Base-by-base conservation (phyloP, 495 filamentous ascomycete genomes). In the Aspergillus campestris region DNA sequence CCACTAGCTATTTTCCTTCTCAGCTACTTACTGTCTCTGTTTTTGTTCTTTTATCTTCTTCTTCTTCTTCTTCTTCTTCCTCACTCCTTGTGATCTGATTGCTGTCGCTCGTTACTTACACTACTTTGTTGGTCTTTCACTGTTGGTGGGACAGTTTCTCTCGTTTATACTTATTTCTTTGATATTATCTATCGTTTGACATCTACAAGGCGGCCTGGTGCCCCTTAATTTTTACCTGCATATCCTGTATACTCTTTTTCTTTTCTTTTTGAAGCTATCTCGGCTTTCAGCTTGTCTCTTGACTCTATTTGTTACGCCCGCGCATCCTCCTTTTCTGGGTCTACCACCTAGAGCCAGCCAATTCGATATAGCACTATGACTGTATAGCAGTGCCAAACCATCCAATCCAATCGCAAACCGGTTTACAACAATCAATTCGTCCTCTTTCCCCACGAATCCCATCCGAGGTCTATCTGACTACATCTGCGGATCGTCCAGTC, bases 181-280 rank as follows among this genome's bases (percentile, higher is more conserved):
- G 8, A 36, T 31, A 32, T 8, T 9, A 13, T 27, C 10, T 9
- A 11, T 9, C 31, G 9, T 43, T 14, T 3, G 1, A 1, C 34
- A 5, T 34, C 18, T 31, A 11, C 33, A 36, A 29, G 42, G 42
- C 31, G 34, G 42, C 42, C 42, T 38, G 42, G 42, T 31, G 32
- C 35, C 42, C 18, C 48, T 42, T 35, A 37, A 11, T 28, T 31
- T 14, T 18, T 38, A 28, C 34, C 29, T 42, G 12, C 31, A n/a
- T 36, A 10, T 45, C 42, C 28, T 33, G 33, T 41, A 45, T 46
- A 34, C 32, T 45, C 32, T 35, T 40, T 42, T 31, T n/a, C n/a
- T 38, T 37, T 36, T 39, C 11, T 44, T 7, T 28, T 31, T 13
- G 27, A 24, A 42, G 33, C 31, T 43, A 27, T 49, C 10, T 34